Evolutionary conservation across 208 protist genomes (phyloP).

Genomic region (Crithidia expoeki): DNA sequence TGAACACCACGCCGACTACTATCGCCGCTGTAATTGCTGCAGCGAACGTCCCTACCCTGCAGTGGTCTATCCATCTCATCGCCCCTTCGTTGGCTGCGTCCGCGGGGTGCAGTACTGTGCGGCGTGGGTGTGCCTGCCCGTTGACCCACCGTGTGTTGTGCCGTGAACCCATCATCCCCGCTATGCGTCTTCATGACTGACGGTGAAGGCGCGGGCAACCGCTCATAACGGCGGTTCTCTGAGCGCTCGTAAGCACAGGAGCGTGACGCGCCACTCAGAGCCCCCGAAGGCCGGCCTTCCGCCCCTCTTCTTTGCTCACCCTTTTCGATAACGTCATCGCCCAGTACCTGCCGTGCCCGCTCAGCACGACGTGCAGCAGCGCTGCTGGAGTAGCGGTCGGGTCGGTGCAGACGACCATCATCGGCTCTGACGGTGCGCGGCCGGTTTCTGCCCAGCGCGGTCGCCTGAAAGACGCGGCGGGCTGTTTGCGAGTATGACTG

Average conservation of each 20-base stretch:
- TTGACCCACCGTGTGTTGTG: too few species aligned
- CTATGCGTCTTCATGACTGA: too few species aligned
- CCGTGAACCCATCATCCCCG: too few species aligned
- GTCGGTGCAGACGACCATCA: conserved; percentile 19
- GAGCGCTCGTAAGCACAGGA: conserved; percentile 25
- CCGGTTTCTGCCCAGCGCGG: conserved; percentile 1
- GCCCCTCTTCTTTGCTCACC: not conserved
- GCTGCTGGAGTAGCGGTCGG: conserved; percentile 24
- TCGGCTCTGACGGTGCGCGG: not conserved
- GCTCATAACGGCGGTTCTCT: not conserved
- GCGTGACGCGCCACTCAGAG: not conserved
- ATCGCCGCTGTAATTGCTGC: not conserved
- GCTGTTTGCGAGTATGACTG: not conserved
- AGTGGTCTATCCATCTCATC: not conserved
- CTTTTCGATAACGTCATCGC: not conserved
- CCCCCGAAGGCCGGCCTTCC: not conserved
- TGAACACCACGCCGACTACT: not conserved
- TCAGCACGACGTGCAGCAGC: conserved; percentile 9
- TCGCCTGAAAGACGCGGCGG: conserved; percentile 2
- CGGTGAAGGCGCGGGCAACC: too few species aligned
- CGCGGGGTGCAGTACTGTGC: not conserved
- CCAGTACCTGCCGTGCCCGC: conserved; percentile 13
- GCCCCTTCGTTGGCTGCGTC: not conserved
- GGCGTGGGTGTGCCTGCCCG: not conserved
- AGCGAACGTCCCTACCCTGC: too few species aligned